phyloP scores from a whole-genome alignment of 2,329 filamentous ascomycete genomes.

The Penicillium sp. region DNA sequence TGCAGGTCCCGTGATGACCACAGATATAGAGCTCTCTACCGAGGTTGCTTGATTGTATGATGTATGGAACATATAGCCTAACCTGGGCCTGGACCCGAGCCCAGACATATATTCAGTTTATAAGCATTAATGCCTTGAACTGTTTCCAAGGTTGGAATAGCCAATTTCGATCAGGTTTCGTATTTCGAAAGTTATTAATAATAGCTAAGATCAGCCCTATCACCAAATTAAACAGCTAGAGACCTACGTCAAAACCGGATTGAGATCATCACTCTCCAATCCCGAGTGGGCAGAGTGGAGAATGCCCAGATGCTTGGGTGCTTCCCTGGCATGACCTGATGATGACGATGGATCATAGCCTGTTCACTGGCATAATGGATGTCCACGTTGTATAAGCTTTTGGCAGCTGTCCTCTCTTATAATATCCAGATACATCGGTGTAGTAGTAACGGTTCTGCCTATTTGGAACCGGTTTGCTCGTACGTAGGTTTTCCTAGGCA shows the following conservation, averaged over 20 bases:
- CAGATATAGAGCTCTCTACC: too few species aligned
- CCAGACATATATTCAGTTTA: too few species aligned
- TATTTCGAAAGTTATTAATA: too few species aligned
- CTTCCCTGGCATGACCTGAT: not conserved
- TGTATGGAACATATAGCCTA: too few species aligned
- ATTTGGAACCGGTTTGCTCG: not conserved
- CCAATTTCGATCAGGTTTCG: too few species aligned
- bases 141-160: too few species aligned
- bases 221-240: not conserved
- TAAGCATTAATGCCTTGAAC: too few species aligned
- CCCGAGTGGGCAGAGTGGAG: not conserved
- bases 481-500: not conserved
- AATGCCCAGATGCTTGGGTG: not conserved
- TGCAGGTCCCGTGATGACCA: too few species aligned
- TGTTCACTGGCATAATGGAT: not conserved
- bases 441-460: not conserved
- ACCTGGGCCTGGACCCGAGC: too few species aligned
- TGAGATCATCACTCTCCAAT: not conserved
- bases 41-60: too few species aligned
- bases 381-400: not conserved
- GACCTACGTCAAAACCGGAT: not conserved
- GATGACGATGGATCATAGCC: not conserved
- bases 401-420: too few species aligned
- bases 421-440: not conserved
- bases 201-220: not conserved